These are phyloP conservation scores for Dovyalis caffra DNA, from an alignment of 345 rosid genomes.

Conservation along the genomic window DNA sequence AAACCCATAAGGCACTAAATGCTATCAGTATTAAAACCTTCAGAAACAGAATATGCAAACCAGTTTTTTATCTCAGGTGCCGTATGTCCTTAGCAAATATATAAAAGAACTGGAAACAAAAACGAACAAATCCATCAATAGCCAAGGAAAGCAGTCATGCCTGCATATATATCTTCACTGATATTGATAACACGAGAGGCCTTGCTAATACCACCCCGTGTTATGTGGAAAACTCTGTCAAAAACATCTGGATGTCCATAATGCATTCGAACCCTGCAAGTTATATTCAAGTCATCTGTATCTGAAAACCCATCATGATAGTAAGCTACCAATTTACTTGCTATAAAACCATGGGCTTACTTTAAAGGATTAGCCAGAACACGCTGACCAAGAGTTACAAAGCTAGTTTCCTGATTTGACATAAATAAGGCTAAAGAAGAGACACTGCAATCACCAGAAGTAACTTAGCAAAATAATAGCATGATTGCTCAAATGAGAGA, in stretches of 20 bases:
- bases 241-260: constrained; percentile 99
- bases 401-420: constrained; percentile 95
- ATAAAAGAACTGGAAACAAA: neutral
- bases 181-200: constrained; percentile 98
- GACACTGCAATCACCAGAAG: constrained; percentile 58
- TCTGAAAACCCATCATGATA: constrained; percentile 2
- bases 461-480: constrained; percentile 4
- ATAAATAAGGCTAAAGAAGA: constrained; percentile 94
- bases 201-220: constrained; percentile 99
- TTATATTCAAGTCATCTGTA: constrained; percentile 5
- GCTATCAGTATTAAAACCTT: too few relatives aligned
- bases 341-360: constrained; percentile 44
- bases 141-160: constrained; percentile 31
- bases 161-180: constrained; percentile 94
- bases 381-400: constrained; percentile 96
- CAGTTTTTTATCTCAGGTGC: too few relatives aligned
- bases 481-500: neutral
- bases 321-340: neutral
- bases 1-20: too few relatives aligned
- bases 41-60: too few relatives aligned
- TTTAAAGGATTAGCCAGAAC: constrained; percentile 92
- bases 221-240: constrained; percentile 93
- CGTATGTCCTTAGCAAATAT: neutral
- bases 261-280: constrained; percentile 89
- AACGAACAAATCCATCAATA: neutral